phyloP scores from a whole-genome alignment of 1,284 basidiomycete species.

The Austroboletus niveus region DNA sequence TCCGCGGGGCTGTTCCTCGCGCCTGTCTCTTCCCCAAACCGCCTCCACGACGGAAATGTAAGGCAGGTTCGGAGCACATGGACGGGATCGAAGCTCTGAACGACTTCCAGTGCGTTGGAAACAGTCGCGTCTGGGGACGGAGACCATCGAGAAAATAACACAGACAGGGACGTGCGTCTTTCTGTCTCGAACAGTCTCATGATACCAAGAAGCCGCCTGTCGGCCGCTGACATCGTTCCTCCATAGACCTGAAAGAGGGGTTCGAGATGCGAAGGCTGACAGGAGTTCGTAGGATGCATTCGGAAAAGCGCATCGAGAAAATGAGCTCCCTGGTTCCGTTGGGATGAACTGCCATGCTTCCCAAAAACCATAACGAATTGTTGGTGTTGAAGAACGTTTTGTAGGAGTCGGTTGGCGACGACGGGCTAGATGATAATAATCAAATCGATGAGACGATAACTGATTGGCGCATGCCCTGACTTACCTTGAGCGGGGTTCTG shows the following conservation, averaged over 20 bases:
- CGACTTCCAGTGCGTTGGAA: slow-evolving; percentile 55
- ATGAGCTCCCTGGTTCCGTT: slow-evolving; percentile 47
- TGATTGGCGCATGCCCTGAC: background rate
- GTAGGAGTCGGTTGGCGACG: slow-evolving; percentile 61
- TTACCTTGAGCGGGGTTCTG: slow-evolving; percentile 59
- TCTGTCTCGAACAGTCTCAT: slow-evolving; percentile 79
- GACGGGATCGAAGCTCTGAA: slow-evolving; percentile 69
- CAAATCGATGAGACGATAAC: background rate
- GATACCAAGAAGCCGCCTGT: slow-evolving; percentile 68
- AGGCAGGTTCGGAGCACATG: slow-evolving; percentile 73
- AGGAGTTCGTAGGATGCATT: slow-evolving; percentile 75
- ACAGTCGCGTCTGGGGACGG: slow-evolving; percentile 42
- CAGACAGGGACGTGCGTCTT: slow-evolving; percentile 61
- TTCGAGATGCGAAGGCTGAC: slow-evolving; percentile 78
- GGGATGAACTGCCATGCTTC: slow-evolving; percentile 17
- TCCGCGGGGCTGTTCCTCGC: slow-evolving; percentile 30
- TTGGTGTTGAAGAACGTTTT: slow-evolving; percentile 59
- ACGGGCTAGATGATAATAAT: slow-evolving; percentile 42
- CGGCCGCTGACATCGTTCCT: slow-evolving; percentile 63
- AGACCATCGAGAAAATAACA: slow-evolving; percentile 66
- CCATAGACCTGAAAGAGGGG: slow-evolving; percentile 74
- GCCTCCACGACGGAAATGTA: slow-evolving; percentile 65
- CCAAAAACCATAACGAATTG: slow-evolving; percentile 50
- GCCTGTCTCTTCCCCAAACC: slow-evolving; percentile 37
- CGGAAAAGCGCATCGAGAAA: slow-evolving; percentile 68